Evolutionary conservation across 2,329 filamentous ascomycete genomes (phyloP).

Genomic region (Hirsutella thompsonii): DNA sequence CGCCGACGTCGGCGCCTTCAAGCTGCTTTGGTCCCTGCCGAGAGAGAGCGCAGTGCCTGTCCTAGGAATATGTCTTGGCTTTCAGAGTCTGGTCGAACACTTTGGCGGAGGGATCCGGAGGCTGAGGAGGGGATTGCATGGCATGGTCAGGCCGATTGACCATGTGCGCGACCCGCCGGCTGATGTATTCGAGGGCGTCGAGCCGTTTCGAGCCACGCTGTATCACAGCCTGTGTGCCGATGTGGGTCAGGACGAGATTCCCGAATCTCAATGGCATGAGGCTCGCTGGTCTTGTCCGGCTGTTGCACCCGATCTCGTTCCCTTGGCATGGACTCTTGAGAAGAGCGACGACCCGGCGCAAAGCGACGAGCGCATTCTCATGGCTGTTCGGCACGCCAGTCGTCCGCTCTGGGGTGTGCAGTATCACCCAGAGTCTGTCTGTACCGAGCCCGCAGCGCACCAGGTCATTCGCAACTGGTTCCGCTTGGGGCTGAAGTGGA

Average conservation of each 20-base stretch:
- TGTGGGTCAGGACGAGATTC: slow-evolving; percentile 32
- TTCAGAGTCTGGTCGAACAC: slow-evolving; percentile 64
- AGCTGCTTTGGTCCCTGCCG: slow-evolving; percentile 56
- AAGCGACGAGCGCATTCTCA: slow-evolving; percentile 46
- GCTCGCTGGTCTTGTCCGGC: slow-evolving; percentile 25
- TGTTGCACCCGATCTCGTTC: slow-evolving; percentile 29
- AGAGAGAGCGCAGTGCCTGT: slow-evolving; percentile 55
- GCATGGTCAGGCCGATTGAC: slow-evolving; percentile 58
- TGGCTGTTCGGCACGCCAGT: slow-evolving; percentile 55
- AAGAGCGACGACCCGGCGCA: slow-evolving; percentile 18
- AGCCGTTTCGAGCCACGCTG: slow-evolving; percentile 55
- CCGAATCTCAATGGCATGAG: slow-evolving; percentile 20
- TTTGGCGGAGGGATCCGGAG: slow-evolving; percentile 55
- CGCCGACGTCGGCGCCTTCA: slow-evolving; percentile 74
- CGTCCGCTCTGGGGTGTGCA: slow-evolving; percentile 80
- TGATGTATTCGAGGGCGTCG: slow-evolving; percentile 54
- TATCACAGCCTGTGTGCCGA: slow-evolving; percentile 57
- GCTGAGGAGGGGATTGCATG: slow-evolving; percentile 65
- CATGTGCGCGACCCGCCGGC: slow-evolving; percentile 25
- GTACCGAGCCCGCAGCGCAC: slow-evolving; percentile 56
- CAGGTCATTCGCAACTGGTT: slow-evolving; percentile 67
- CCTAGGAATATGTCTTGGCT: slow-evolving; percentile 79
- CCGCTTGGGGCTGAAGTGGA: slow-evolving; percentile 48
- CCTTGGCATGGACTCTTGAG: slow-evolving; percentile 51
- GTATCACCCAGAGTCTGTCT: slow-evolving; percentile 83